phyloP scores from a whole-genome alignment of 2,329 filamentous ascomycete species.

The Colletotrichum higginsianum region DNA sequence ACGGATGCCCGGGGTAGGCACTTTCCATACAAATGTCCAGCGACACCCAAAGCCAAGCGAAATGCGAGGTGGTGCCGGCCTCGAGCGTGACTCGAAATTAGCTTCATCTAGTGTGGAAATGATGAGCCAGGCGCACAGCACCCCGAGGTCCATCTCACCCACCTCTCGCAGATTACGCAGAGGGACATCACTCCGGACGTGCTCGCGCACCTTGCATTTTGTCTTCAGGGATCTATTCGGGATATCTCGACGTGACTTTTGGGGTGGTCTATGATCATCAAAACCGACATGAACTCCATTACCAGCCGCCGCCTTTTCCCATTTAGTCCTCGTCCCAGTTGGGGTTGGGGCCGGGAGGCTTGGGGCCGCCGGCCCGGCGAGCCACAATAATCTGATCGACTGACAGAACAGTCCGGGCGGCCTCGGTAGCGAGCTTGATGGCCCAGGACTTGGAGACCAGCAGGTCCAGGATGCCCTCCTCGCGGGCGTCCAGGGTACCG shows the following conservation, averaged over 20 bases:
- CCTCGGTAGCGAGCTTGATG: conserved; percentile 95
- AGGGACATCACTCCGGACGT: not conserved
- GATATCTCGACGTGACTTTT: conserved; percentile 43
- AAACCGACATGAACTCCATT: conserved; percentile 41
- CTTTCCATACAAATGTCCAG: not conserved
- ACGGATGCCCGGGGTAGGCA: not conserved
- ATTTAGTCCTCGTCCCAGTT: conserved; percentile 76
- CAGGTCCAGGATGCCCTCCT: conserved; percentile 92
- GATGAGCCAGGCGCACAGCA: not conserved
- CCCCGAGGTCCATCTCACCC: not conserved
- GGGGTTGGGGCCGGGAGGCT: conserved; percentile 94
- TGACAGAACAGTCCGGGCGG: conserved; percentile 91
- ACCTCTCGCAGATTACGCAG: not conserved
- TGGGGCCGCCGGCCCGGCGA: conserved; percentile 95
- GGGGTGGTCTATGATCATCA: conserved; percentile 42
- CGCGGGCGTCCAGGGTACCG: conserved; percentile 87
- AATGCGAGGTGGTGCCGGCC: not conserved
- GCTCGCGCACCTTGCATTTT: conserved; percentile 13
- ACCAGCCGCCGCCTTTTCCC: conserved; percentile 31
- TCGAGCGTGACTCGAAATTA: not conserved
- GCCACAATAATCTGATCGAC: conserved; percentile 99
- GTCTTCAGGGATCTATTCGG: conserved; percentile 40
- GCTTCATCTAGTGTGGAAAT: not conserved
- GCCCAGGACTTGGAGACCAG: conserved; percentile 96
- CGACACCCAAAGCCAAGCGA: not conserved